Evolutionary conservation across 225 moss, liverwort and hornwort genomes (phyloP), one percentile per base, ranked within the genome.

Genomic region (Marchantia polymorpha): DNA sequence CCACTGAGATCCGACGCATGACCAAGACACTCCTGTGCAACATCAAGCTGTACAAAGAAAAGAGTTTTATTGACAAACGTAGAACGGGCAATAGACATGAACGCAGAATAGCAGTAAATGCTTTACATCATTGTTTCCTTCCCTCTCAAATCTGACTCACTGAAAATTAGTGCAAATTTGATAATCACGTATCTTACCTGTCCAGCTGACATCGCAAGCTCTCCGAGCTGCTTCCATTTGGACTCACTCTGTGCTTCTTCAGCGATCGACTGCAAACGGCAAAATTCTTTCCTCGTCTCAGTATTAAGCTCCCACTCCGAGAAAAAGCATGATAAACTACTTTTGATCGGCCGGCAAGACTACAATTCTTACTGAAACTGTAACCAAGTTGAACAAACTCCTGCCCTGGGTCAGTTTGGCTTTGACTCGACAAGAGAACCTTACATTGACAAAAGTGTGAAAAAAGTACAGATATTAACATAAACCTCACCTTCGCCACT

Each of bases 191-290:
- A n/a, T n/a, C 75, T 52, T 20, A 96, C 96, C 94, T 94, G 92
- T 80, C 96, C 94, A 76, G 94, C 86, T 69, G 94, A 92, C 92
- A 96, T 92, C 58, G 94, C 92, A 83, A 96, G 78, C 76, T 94
- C 92, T 82, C 96, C 96, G 79, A 94, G 80, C 64, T 96, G 92
- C 89, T 92, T 96, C 92, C 94, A 96, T 84, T 96, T 94, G 20
- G 92, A 91, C 83, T 96, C 92, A 77, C 91, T 92, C 68, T 92
- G 90, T 47, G 96, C 94, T 79, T 94, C 90, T 88, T 89, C 92
- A 22, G 96, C 94, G 68, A 96, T 92, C 77, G 88, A 87, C 96
- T 96, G 88, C 61, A 52, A 9, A 69, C 23, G 17, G 13, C 23
- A 19, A 26, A 76, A 31, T n/a, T 31, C 56, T 39, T 22, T 76